Conservation (phyloP, 768 basidiomycete species). For the Chalciporus pseudorubinellus region DNA sequence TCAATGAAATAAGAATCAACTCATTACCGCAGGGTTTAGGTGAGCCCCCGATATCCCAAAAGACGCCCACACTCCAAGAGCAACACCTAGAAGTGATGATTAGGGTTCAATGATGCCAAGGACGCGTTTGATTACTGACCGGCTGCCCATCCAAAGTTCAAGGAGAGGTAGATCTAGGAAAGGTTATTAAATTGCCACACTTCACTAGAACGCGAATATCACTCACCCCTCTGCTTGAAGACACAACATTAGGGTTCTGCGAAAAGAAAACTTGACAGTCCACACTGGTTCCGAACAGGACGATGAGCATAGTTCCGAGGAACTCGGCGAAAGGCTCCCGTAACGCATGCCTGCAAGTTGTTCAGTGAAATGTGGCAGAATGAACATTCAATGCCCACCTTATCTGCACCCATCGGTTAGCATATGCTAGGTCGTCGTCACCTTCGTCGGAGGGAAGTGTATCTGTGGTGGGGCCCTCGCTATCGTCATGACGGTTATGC, state of each 20-base stretch:
- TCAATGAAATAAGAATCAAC: neutral
- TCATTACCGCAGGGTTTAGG: conserved; percentile 60
- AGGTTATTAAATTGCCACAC: neutral
- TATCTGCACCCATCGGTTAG: conserved; percentile 50
- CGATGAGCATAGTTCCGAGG: conserved; percentile 50
- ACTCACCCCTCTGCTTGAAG: conserved; percentile 51
- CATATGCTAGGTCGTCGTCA: conserved; percentile 23
- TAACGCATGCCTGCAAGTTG: conserved; percentile 34
- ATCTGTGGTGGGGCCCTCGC: neutral
- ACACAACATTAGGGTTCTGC: conserved; percentile 38
- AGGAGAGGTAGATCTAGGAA: conserved; percentile 15
- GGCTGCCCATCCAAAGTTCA: conserved; percentile 24
- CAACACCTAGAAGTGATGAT: conserved; percentile 36
- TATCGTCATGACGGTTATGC: neutral
- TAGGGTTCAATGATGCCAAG: neutral
- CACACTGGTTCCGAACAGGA: conserved; percentile 54
- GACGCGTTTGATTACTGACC: conserved; percentile 4
- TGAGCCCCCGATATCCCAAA: conserved; percentile 68
- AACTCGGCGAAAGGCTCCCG: conserved; percentile 63
- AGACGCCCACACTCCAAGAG: conserved; percentile 62
- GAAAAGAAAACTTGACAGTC: conserved; percentile 54
- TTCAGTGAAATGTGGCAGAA: neutral
- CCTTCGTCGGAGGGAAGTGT: neutral
- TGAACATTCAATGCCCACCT: conserved; percentile 36
- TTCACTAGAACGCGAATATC: too few relatives aligned